Evolutionary conservation across 1,284 basidiomycete genomes (phyloP).

Genomic region (Cutaneotrichosporon sp.): DNA sequence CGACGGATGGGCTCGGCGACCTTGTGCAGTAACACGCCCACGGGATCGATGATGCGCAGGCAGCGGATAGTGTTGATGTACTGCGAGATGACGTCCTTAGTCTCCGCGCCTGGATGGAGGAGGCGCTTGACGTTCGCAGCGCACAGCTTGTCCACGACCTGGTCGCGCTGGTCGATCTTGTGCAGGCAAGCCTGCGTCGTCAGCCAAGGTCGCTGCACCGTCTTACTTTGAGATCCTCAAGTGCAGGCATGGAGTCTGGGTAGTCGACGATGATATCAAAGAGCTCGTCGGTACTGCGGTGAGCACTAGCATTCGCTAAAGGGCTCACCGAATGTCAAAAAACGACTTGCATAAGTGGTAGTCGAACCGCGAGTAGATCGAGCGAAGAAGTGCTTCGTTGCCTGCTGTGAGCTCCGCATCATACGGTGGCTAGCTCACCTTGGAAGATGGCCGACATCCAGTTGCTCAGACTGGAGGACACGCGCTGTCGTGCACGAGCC

Average conservation of each 20-base stretch:
- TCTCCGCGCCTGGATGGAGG: constrained; percentile 94
- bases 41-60: constrained; percentile 85
- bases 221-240: constrained; percentile 79
- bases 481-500: constrained; percentile 67
- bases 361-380: constrained; percentile 82
- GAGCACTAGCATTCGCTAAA: background rate
- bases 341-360: constrained; percentile 87
- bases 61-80: constrained; percentile 96
- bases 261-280: constrained; percentile 96
- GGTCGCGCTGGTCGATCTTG: constrained; percentile 44
- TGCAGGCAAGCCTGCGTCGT: constrained; percentile 40
- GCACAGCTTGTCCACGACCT: constrained; percentile 49
- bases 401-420: constrained; percentile 21
- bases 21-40: constrained; percentile 86
- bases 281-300: constrained; percentile 73
- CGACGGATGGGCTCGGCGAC: constrained; percentile 85
- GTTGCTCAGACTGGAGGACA: constrained; percentile 71
- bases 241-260: constrained; percentile 79
- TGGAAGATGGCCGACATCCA: constrained; percentile 81
- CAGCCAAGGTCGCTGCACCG: background rate
- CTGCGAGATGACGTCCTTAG: constrained; percentile 84
- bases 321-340: constrained; percentile 71
- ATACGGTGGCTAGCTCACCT: constrained; percentile 32
- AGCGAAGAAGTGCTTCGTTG: constrained; percentile 61
- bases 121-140: constrained; percentile 72